Evolutionary conservation across 345 rosid genomes (phyloP), one percentile per base, ranked within the genome.

Genomic region (Luvunga scandens): DNA sequence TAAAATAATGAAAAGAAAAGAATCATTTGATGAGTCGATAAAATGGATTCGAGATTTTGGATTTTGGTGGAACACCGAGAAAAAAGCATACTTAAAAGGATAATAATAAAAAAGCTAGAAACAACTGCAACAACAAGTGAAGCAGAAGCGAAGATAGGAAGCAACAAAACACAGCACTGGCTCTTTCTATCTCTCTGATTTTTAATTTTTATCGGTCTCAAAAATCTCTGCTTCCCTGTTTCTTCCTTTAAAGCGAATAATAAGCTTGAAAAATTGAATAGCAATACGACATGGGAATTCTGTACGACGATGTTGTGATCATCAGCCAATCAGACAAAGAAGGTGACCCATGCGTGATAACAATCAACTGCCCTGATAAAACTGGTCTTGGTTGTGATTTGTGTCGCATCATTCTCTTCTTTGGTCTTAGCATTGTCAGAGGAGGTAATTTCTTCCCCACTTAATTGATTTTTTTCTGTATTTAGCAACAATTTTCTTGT

Each of bases 311-410:
- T 78, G 97, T 89, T 2, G 98, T 96, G 86, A 87, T 91, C 73
- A 89, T 96, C 80, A 82, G 83, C 7, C 89, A 80, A 56, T 65
- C 99, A 1, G 99, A 91, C 78, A 89, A 86, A 80, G 94, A 91
- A 88, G 95, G 90, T 22, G 97, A 90, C 56, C 89, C 90, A 3
- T 87, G 82, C 85, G 89, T 91, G 39, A 88, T 96, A 59, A 92
- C 97, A 25, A 83, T 96, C 19, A 95, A 95, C 73, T 95, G 99
- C 85, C 99, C 98, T 8, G 99, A 96, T 85, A 96, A 96, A 86
- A 93, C 99, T 62, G 99, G 99, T 5, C 82, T 96, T 6, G 99
- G 99, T 79, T 90, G 95, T 69, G 99, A 96, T 79, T 82, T 96
- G 71, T 93, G 98, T 72, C 97, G 98, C 77, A 87, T 96, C 87